Conservation (phyloP, 768 basidiomycete genomes). For the Termitomyces sp. region DNA sequence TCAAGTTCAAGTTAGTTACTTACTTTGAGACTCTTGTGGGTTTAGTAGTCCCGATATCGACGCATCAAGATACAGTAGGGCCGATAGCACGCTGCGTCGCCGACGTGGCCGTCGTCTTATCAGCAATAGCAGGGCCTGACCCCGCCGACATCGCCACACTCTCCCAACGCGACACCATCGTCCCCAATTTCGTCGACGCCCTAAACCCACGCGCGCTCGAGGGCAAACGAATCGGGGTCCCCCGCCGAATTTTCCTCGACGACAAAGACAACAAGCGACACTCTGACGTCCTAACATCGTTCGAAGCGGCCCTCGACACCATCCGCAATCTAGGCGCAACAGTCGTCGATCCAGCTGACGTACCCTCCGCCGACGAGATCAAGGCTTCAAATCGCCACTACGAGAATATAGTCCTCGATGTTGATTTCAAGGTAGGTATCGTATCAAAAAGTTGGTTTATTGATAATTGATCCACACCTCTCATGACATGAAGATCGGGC, state of each 20-base stretch:
- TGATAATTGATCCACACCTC: too few species aligned
- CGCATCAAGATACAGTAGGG: slow-evolving; percentile 53
- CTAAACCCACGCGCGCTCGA: slow-evolving; percentile 39
- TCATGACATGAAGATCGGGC: slow-evolving; percentile 26
- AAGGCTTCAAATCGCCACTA: slow-evolving; percentile 40
- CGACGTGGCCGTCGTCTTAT: slow-evolving; percentile 50
- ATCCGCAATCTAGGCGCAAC: slow-evolving; percentile 38
- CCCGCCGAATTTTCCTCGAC: slow-evolving; percentile 32
- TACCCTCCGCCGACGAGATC: slow-evolving; percentile 51
- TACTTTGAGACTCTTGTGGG: background rate
- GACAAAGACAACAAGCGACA: slow-evolving; percentile 26
- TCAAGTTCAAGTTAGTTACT: too few species aligned
- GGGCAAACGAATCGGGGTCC: slow-evolving; percentile 52
- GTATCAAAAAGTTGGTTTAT: background rate
- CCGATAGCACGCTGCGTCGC: slow-evolving; percentile 48
- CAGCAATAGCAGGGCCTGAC: slow-evolving; percentile 49
- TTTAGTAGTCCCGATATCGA: slow-evolving; percentile 50
- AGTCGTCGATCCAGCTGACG: slow-evolving; percentile 57
- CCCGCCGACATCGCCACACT: slow-evolving; percentile 48
- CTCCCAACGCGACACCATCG: slow-evolving; percentile 38
- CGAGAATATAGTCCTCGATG: slow-evolving; percentile 44
- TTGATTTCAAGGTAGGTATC: slow-evolving; percentile 51
- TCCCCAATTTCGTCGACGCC: slow-evolving; percentile 53
- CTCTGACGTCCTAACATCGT: slow-evolving; percentile 29
- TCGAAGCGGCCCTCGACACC: slow-evolving; percentile 30